These are phyloP conservation scores for Geranomyces michiganensis DNA, from an alignment of 192 early-diverging fungal species.

Conservation along the genomic window DNA sequence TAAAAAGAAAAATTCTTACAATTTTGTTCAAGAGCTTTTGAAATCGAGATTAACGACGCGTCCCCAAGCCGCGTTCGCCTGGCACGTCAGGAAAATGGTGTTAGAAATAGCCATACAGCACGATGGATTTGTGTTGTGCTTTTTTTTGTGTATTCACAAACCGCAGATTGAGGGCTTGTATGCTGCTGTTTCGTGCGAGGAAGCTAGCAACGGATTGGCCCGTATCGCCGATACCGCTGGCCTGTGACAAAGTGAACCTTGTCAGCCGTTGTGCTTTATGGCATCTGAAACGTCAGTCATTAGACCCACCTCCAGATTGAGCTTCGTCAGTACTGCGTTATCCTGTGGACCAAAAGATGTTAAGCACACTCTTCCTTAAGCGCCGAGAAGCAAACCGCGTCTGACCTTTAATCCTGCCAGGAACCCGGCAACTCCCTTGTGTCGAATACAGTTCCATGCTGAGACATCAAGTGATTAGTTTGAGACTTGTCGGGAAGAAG, in stretches of 20 bases:
- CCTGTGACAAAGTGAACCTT: constrained; percentile 12
- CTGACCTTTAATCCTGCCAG: constrained; percentile 45
- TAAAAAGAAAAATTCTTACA: no score
- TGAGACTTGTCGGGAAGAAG: constrained; percentile 4
- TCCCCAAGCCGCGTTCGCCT: constrained; percentile 48
- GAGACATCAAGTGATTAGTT: background rate
- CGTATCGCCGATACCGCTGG: constrained; percentile 54
- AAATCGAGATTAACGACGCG: constrained; percentile 32
- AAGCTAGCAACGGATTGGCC: constrained; percentile 35
- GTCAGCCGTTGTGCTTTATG: no score
- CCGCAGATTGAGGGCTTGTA: constrained; percentile 42
- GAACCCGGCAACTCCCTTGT: constrained; percentile 47
- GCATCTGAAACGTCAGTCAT: no score
- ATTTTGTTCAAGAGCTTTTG: constrained; percentile 51
- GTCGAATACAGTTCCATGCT: constrained; percentile 54
- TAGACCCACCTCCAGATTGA: constrained; percentile 38
- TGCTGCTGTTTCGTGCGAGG: constrained; percentile 40
- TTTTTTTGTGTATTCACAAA: constrained; percentile 4
- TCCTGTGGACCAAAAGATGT: constrained; percentile 27
- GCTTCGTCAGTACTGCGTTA: constrained; percentile 25
- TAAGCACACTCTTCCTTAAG: no score
- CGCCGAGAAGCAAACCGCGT: no score
- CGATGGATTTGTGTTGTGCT: background rate
- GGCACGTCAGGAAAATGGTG: background rate
- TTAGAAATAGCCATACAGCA: background rate